These are phyloP conservation scores for Crithidia acanthocephali DNA, from an alignment of 208 protist species.

Conservation along the genomic window DNA sequence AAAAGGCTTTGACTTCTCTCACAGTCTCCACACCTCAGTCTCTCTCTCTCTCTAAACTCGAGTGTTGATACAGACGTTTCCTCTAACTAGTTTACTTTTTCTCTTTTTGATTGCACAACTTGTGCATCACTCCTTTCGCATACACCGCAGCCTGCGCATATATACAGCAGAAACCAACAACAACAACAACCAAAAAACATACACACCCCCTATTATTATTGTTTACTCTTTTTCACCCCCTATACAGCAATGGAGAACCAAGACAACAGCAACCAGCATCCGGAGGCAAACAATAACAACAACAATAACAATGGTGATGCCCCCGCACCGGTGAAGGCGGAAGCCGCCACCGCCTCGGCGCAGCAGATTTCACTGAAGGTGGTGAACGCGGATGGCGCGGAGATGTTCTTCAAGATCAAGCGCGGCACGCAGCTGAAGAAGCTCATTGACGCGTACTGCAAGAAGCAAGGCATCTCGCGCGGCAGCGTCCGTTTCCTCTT, in stretches of 20 bases:
- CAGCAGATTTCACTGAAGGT: slow-evolving; percentile 92
- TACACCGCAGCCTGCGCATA: no score
- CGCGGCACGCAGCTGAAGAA: slow-evolving; percentile 94
- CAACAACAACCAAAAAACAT: not conserved
- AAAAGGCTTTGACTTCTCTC: no score
- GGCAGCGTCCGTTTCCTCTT: slow-evolving; percentile 96
- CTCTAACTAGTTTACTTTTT: no score
- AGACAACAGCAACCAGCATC: slow-evolving; percentile 23
- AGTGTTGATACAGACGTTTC: no score
- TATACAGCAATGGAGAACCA: slow-evolving; percentile 26
- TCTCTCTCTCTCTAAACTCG: no score
- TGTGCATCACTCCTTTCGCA: no score
- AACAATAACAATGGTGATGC: slow-evolving; percentile 25
- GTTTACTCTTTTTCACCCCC: no score
- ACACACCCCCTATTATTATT: no score
- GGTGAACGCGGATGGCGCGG: slow-evolving; percentile 91
- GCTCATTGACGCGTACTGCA: slow-evolving; percentile 97
- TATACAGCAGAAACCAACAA: no score
- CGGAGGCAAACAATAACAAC: slow-evolving; percentile 41
- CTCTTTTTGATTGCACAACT: no score
- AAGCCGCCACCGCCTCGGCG: slow-evolving; percentile 37
- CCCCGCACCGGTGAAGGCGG: slow-evolving; percentile 56
- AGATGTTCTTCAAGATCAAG: slow-evolving; percentile 98
- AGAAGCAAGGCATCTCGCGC: slow-evolving; percentile 93
- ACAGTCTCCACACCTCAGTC: no score